These are phyloP conservation scores for Ballota nigra DNA, from an alignment of 257 asterid genomes.

Conservation along the genomic window DNA sequence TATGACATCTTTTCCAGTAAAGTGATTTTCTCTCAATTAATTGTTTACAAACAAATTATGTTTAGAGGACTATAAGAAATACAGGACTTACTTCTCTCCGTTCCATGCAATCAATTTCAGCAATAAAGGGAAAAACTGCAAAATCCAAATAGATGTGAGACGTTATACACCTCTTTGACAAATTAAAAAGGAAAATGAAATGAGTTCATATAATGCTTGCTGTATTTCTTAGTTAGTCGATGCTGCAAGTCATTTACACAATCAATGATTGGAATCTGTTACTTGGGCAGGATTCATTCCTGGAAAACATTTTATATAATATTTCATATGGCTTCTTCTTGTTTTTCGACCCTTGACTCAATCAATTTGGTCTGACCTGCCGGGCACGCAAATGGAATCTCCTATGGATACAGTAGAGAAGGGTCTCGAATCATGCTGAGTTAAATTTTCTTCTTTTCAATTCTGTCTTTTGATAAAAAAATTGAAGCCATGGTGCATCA, in stretches of 20 bases:
- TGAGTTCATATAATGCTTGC: neutral
- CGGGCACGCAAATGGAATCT: too few species aligned
- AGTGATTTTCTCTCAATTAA: slow-evolving; percentile 2
- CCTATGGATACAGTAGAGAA: neutral
- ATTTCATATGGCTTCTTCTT: neutral
- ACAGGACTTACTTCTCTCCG: slow-evolving; percentile 76
- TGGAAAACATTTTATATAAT: neutral
- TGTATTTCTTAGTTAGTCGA: neutral
- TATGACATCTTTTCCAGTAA: neutral
- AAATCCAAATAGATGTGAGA: slow-evolving; percentile 32
- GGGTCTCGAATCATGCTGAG: neutral
- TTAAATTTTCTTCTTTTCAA: neutral
- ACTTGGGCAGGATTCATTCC: neutral
- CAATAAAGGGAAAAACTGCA: slow-evolving; percentile 91
- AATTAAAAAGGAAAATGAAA: neutral
- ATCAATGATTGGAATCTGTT: neutral
- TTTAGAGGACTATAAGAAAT: slow-evolving; percentile 3
- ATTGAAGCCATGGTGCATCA: neutral
- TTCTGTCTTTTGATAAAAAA: neutral
- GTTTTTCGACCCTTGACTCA: neutral
- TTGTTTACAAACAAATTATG: neutral
- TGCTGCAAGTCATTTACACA: slow-evolving; percentile 10
- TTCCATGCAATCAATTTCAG: slow-evolving; percentile 97
- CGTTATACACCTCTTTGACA: neutral
- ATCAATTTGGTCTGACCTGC: neutral